Conservation (phyloP, 2,329 filamentous ascomycete species). For the Fusarium sp. region DNA sequence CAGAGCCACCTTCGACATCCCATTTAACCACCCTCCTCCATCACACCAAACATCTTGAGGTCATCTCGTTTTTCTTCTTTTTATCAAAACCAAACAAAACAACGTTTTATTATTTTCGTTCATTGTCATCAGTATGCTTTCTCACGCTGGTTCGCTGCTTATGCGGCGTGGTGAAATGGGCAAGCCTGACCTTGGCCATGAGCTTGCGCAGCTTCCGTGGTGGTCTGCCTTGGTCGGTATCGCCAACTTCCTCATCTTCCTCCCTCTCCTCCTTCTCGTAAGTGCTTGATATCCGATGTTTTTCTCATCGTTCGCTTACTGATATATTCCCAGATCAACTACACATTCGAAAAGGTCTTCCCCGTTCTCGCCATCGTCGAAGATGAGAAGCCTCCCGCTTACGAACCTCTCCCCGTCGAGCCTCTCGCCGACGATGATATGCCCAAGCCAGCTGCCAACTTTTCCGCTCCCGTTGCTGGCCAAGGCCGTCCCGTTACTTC, state of each 20-base stretch:
- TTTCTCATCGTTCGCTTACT: neutral
- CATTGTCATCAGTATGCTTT: slow-evolving; percentile 33
- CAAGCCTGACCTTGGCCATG: slow-evolving; percentile 19
- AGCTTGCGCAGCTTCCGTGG: slow-evolving; percentile 20
- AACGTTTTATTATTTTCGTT: neutral
- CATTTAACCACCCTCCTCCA: slow-evolving; percentile 27
- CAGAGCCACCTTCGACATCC: slow-evolving; percentile 19
- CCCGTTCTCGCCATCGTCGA: slow-evolving; percentile 70
- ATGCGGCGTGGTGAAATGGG: slow-evolving; percentile 53
- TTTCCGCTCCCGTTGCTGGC: slow-evolving; percentile 36
- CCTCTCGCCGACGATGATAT: slow-evolving; percentile 54
- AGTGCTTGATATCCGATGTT: slow-evolving; percentile 23
- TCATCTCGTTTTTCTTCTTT: slow-evolving; percentile 7
- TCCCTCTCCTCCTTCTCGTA: slow-evolving; percentile 61
- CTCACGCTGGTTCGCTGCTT: slow-evolving; percentile 33
- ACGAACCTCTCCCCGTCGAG: slow-evolving; percentile 65
- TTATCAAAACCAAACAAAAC: neutral
- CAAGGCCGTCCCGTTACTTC: slow-evolving; percentile 58
- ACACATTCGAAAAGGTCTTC: slow-evolving; percentile 65
- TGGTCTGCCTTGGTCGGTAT: slow-evolving; percentile 59
- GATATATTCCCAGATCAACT: slow-evolving; percentile 56
- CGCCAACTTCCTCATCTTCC: slow-evolving; percentile 59
- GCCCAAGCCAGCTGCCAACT: slow-evolving; percentile 53
- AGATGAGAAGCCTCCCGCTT: slow-evolving; percentile 68
- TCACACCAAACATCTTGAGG: slow-evolving; percentile 12